Base-by-base conservation (phyloP, 208 protist species). In the Angomonas deanei region DNA sequence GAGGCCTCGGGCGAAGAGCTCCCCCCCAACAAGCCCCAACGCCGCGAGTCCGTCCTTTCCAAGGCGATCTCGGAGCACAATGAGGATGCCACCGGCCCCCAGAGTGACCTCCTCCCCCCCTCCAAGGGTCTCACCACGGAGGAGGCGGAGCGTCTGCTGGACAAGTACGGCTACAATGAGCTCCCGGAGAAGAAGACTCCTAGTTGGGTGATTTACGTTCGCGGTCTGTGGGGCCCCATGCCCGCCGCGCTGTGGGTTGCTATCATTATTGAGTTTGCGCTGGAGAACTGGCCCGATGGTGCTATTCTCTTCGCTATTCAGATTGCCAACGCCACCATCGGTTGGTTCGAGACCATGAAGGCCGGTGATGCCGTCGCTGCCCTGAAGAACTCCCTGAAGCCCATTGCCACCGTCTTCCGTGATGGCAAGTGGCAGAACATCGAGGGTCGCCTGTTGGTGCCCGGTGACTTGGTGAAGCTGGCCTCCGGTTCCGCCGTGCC, bases 381-480 rank as follows among this genome's bases (percentile, higher is more conserved):
- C 17, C 79, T 98, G 50, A 93, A 91, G 68, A 84, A 81, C 47
- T 87, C 86, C 21, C 72, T 98, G 64, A 86, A 94, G 49, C 85
- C 87, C 0, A 56, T 86, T 10, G 79, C 86, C 49, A 92, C 84
- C 5, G 48, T 84, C 28, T 70, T 86, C 32, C 82, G 97, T 27
- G 87, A 98, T 64, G 91, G 88, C 21, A 66, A 74, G 54, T 93
- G 85, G 78, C 74, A 90, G 71, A 67, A 81, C 50, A 87, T 97
- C 64, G 78, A 93, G 28, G 83, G 86, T 0, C 57, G 65, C n/a
- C 32, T 91, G 24, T 27, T 98, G 19, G 97, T 98, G 11, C 95
- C 95, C 0, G 97, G 96, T 32, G 97, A 99, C 70, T 63, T 98
- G 4, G 84, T 98, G 27, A 90, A 91, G 49, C 73, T 98, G 15